These are phyloP conservation scores for Penicillium sp. DNA, from an alignment of 2,329 filamentous ascomycete genomes.

Conservation along the genomic window DNA sequence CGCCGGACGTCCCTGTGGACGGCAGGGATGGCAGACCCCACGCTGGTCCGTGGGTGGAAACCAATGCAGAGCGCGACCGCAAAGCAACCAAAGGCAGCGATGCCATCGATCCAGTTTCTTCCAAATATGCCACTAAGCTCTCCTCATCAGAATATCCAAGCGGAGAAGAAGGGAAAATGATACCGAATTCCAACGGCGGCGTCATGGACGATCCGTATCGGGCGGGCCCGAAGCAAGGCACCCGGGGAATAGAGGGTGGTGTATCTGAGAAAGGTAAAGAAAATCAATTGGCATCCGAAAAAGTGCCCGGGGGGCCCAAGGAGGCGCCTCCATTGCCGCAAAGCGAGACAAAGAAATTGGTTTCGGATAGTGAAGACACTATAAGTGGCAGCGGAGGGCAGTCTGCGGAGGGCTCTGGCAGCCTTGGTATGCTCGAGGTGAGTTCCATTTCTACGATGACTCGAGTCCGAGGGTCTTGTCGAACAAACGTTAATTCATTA, in stretches of 20 bases:
- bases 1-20: slow-evolving; percentile 83
- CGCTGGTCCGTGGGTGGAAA: slow-evolving; percentile 66
- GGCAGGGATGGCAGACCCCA: slow-evolving; percentile 93
- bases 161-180: slow-evolving; percentile 37
- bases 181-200: slow-evolving; percentile 63
- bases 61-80: slow-evolving; percentile 46
- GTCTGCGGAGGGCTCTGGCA: slow-evolving; percentile 42
- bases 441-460: neutral
- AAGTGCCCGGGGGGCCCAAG: slow-evolving; percentile 78
- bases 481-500: slow-evolving; percentile 2
- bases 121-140: slow-evolving; percentile 24
- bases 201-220: slow-evolving; percentile 90
- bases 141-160: slow-evolving; percentile 38
- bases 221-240: slow-evolving; percentile 73
- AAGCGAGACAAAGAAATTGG: slow-evolving; percentile 69
- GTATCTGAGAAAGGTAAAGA: slow-evolving; percentile 83
- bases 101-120: slow-evolving; percentile 34
- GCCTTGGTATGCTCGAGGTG: slow-evolving; percentile 55
- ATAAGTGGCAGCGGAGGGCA: slow-evolving; percentile 38
- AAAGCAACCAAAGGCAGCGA: slow-evolving; percentile 38
- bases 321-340: slow-evolving; percentile 78
- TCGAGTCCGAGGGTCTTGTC: neutral
- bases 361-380: slow-evolving; percentile 33
- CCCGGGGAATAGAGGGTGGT: slow-evolving; percentile 82
- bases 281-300: slow-evolving; percentile 65